These are phyloP conservation scores for Annulohypoxylon stygium DNA, from an alignment of 495 filamentous ascomycete genomes.

Conservation along the genomic window DNA sequence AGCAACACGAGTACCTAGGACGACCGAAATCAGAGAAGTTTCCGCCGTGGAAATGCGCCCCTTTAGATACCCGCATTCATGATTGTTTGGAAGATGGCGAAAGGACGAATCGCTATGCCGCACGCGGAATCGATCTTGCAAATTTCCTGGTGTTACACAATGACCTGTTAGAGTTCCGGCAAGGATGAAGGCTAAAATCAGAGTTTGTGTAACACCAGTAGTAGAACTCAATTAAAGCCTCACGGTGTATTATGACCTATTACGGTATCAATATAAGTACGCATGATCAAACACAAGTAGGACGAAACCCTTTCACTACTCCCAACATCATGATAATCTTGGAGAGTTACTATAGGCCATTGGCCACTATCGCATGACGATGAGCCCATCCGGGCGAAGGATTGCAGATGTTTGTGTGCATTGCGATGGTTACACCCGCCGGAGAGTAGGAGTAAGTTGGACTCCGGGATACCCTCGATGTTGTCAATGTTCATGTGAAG, in stretches of 20 bases:
- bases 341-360: background rate
- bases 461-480: background rate
- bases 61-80: too few species aligned
- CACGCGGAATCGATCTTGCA: background rate
- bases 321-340: background rate
- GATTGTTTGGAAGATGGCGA: too few species aligned
- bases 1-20: too few species aligned
- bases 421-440: background rate
- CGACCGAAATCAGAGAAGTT: too few species aligned
- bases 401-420: background rate
- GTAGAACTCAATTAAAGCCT: background rate
- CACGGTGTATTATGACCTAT: background rate
- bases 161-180: too few species aligned
- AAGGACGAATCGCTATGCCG: too few species aligned
- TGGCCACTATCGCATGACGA: background rate
- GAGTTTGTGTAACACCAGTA: constrained; percentile 1
- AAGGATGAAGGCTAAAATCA: background rate
- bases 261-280: background rate
- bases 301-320: background rate
- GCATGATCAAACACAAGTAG: background rate
- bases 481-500: background rate
- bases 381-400: background rate
- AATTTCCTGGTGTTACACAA: background rate
- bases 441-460: background rate
- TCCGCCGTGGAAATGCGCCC: too few species aligned